Conservation (phyloP, 805 yeast genomes). For the Tetrapisispora iriomotensis region DNA sequence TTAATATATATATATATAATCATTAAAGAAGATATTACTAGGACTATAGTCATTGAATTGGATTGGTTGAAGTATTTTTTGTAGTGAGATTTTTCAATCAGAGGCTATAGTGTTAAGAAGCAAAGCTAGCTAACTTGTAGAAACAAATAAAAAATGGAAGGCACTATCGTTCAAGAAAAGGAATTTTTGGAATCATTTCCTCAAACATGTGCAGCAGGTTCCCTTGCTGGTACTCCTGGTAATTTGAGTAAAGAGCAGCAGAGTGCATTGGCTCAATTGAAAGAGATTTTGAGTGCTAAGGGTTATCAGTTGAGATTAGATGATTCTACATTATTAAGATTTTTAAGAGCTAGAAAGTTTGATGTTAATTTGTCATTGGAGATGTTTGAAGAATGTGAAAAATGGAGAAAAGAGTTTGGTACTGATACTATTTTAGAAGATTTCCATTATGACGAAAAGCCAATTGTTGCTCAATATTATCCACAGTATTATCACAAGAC, state of each 20-base stretch:
- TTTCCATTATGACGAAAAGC: conserved; percentile 89
- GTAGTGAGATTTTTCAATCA: no score
- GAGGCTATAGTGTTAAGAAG: no score
- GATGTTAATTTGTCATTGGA: conserved; percentile 66
- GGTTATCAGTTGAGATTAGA: conserved; percentile 77
- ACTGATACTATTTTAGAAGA: conserved; percentile 77
- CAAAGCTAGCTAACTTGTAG: no score
- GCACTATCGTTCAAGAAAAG: conserved; percentile 12
- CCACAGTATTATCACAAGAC: conserved; percentile 98
- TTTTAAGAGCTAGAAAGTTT: conserved; percentile 91
- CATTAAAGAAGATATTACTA: no score
- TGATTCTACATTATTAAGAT: conserved; percentile 75
- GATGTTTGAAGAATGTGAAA: conserved; percentile 82
- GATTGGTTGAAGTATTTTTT: no score
- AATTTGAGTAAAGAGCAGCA: conserved; percentile 62
- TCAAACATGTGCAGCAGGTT: conserved; percentile 51
- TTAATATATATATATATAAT: no score
- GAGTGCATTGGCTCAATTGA: conserved; percentile 46
- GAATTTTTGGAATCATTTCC: conserved; percentile 50
- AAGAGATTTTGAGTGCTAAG: conserved; percentile 43
- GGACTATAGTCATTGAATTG: no score
- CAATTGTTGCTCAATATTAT: conserved; percentile 75
- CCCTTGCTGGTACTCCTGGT: conserved; percentile 74
- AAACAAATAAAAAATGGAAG: conserved; percentile 1
- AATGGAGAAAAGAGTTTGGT: conserved; percentile 84